Base-by-base conservation (phyloP, 495 filamentous ascomycete species). In the Penicillium coffeae region DNA sequence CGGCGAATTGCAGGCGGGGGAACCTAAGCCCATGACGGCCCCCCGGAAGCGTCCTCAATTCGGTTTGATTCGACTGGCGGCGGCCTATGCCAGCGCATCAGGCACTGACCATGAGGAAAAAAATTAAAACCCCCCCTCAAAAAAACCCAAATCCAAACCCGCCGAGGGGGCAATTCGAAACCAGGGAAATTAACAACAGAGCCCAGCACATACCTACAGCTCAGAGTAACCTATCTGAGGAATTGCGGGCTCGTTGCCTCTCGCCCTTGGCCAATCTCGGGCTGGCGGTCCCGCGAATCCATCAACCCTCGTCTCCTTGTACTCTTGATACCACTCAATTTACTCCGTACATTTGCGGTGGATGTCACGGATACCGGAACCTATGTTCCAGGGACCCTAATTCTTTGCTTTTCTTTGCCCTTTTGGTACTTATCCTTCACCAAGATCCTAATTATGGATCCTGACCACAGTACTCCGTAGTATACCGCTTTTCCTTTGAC, bases 31-130 rank as follows among this genome's bases (percentile, higher is more conserved):
- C 49, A 48, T 42, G 8, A 42, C 33, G 30, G 18, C 7, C 21
- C 41, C 42, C 37, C 55, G 46, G 55, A 49, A 36, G 45, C 21
- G 35, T 16, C 38, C 50, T 63, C 52, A 38, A 55, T 70, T 81
- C 72, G 78, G 82, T 48, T 58, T 42, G 37, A 60, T 58, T 62
- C 79, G 73, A 88, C 85, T 93, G 89, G 90, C 76, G 80, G 82
- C 73, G 78, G 87, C 75, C 75, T 69, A 84, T 85, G 90, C 90
- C 90, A 96, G 76, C 90, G 82, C 90, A 96, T 90, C 89, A 88
- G 74, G 51, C 56, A 62, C 48, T 50, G 45, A 54, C 56, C 49
- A 40, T 10, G 9, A 16, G 38, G 16, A 18, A 21, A 40, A 3
- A 40, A 40, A 40, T 19, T 3, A 19, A 40, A 40, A 40, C 6